Percentiles rank a stretch among this genome's conserved stretches.
Evolutionary conservation across 2,329 filamentous ascomycete species (phyloP).

Genomic region (Aspergillus fischeri): DNA sequence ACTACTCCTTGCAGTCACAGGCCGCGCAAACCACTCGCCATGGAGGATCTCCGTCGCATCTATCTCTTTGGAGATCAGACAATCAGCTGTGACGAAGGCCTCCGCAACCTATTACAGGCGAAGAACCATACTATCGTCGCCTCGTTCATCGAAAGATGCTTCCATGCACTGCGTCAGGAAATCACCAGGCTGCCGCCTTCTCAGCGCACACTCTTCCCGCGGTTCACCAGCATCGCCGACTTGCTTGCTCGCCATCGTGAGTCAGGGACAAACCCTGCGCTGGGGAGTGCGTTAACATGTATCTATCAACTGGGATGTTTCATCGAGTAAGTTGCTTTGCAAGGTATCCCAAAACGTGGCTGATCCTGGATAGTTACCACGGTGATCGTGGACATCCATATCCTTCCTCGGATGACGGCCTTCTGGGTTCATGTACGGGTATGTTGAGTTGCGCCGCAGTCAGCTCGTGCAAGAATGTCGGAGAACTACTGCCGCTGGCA

Average conservation of each 20-base stretch:
- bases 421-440: conserved; percentile 43
- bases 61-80: conserved; percentile 48
- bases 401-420: conserved; percentile 33
- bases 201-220: conserved; percentile 33
- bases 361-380: conserved; percentile 33
- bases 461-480: conserved; percentile 36
- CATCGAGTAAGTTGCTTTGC: conserved; percentile 37
- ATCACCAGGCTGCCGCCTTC: conserved; percentile 33
- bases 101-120: conserved; percentile 38
- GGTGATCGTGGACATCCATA: conserved; percentile 40
- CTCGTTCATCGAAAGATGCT: conserved; percentile 42
- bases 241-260: conserved; percentile 33
- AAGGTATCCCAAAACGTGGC: neutral
- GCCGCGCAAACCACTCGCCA: conserved; percentile 11
- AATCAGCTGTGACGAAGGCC: conserved; percentile 39
- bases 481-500: conserved; percentile 40
- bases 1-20: neutral
- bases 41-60: conserved; percentile 30
- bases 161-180: conserved; percentile 39
- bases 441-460: conserved; percentile 40
- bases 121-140: conserved; percentile 41
- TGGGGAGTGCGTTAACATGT: conserved; percentile 42
- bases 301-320: conserved; percentile 43
- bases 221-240: conserved; percentile 38
- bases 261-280: conserved; percentile 32